These are phyloP conservation scores for Pochonia chlamydosporia DNA, from an alignment of 2,329 filamentous ascomycete species.

Conservation along the genomic window DNA sequence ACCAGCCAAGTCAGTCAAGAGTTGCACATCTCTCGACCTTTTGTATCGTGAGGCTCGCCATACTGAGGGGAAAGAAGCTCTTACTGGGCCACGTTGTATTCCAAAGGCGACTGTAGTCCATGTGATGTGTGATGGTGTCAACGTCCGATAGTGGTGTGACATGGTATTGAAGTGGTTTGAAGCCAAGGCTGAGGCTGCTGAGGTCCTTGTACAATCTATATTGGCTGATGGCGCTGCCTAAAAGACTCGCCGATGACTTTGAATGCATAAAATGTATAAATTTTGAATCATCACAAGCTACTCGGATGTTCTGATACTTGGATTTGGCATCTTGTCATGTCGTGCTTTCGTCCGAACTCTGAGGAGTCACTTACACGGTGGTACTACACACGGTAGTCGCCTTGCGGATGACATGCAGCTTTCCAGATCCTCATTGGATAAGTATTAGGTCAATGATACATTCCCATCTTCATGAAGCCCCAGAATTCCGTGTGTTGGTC, in stretches of 20 bases:
- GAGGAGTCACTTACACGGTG: not conserved
- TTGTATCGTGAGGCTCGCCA: not conserved
- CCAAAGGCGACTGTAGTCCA: not conserved
- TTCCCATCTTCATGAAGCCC: not conserved
- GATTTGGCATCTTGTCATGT: not conserved
- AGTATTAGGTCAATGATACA: not conserved
- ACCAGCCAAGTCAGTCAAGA: not conserved
- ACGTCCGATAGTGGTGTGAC: not conserved
- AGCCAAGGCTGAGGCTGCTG: not conserved
- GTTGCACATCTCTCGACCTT: not conserved
- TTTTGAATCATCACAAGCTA: not conserved
- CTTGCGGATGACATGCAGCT: not conserved
- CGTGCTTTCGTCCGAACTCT: not conserved
- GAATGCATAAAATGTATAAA: not conserved
- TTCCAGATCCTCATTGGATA: not conserved
- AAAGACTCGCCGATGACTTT: not conserved
- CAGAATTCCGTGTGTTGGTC: not conserved
- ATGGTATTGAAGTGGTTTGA: not conserved
- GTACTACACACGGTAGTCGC: not conserved
- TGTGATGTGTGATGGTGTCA: not conserved
- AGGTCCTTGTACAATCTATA: not conserved
- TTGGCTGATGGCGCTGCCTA: not conserved
- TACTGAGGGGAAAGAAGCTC: not conserved
- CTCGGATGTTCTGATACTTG: no score
- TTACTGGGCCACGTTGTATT: not conserved